Percentiles rank a stretch among this genome's conserved stretches.
Conservation (phyloP, 306 rosid genomes). For the Casuarina equisetifolia region DNA sequence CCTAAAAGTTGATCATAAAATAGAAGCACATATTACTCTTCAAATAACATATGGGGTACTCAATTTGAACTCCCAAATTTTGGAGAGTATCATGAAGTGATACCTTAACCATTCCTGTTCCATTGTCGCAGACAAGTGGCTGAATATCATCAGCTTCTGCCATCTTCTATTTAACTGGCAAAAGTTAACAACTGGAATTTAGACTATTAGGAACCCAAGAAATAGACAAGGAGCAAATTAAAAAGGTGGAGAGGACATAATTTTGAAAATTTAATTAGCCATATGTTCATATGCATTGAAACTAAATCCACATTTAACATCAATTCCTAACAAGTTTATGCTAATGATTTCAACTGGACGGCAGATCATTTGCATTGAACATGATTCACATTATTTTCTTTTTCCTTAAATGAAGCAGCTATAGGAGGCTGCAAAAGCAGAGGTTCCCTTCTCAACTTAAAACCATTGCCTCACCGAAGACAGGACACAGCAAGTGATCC, state of each 20-base stretch:
- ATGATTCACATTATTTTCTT: not conserved
- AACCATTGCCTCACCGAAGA: not conserved
- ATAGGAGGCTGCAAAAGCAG: not conserved
- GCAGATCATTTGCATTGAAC: not conserved
- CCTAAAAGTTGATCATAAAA: conserved; percentile 42
- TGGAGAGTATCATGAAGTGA: conserved; percentile 1
- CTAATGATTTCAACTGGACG: not conserved
- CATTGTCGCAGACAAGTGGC: conserved; percentile 91
- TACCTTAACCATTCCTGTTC: conserved; percentile 95
- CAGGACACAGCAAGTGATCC: not conserved
- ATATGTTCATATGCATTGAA: not conserved
- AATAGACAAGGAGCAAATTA: not conserved
- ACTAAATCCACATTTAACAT: not conserved
- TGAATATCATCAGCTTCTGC: conserved; percentile 89
- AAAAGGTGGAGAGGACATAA: not conserved
- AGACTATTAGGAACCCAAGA: conserved; percentile 7
- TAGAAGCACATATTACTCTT: conserved; percentile 1
- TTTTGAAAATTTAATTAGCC: not conserved
- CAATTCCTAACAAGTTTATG: not conserved
- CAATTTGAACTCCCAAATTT: not conserved
- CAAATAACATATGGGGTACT: not conserved
- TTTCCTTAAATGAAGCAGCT: not conserved
- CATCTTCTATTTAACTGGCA: conserved; percentile 48
- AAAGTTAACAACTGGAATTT: conserved; percentile 7
- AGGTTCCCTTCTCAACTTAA: not conserved